These are phyloP conservation scores for Zymoseptoria crescenta DNA, from an alignment of 2,329 filamentous ascomycete genomes.

Conservation along the genomic window DNA sequence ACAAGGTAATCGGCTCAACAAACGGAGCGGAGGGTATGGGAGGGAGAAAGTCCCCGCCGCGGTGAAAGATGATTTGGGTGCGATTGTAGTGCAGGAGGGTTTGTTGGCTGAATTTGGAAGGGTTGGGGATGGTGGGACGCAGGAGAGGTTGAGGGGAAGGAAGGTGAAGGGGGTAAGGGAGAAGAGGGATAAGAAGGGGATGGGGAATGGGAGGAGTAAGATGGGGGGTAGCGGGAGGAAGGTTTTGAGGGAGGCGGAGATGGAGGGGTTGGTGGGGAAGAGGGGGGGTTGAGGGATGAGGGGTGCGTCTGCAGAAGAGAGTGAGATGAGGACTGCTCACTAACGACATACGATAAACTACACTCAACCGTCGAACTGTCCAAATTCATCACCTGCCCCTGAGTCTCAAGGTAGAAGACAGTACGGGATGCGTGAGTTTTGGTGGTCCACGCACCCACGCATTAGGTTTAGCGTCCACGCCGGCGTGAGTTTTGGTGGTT, in stretches of 20 bases:
- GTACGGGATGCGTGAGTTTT: too few relatives aligned
- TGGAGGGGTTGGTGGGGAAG: not conserved
- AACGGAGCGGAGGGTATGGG: not conserved
- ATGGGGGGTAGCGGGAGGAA: constrained; percentile 1
- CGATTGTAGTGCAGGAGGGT: constrained; percentile 7
- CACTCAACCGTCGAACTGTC: too few relatives aligned
- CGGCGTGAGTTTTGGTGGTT: too few relatives aligned
- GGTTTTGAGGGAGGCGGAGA: not conserved
- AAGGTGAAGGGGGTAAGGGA: constrained; percentile 30
- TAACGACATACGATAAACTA: too few relatives aligned
- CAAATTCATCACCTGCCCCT: too few relatives aligned
- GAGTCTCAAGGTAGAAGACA: too few relatives aligned
- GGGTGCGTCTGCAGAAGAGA: too few relatives aligned
- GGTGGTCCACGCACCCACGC: too few relatives aligned
- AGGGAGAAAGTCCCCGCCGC: constrained; percentile 1
- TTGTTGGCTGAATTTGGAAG: constrained; percentile 16
- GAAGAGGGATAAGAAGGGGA: constrained; percentile 31
- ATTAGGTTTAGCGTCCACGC: too few relatives aligned
- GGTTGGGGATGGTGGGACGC: constrained; percentile 21
- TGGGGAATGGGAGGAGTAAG: constrained; percentile 24
- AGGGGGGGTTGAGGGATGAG: not conserved
- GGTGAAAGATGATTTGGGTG: constrained; percentile 17
- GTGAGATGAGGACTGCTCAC: too few relatives aligned
- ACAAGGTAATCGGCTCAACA: constrained; percentile 2
- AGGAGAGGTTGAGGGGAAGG: constrained; percentile 28